Base-by-base conservation (phyloP, 164 flowering plant species). In the Berberis thunbergii region DNA sequence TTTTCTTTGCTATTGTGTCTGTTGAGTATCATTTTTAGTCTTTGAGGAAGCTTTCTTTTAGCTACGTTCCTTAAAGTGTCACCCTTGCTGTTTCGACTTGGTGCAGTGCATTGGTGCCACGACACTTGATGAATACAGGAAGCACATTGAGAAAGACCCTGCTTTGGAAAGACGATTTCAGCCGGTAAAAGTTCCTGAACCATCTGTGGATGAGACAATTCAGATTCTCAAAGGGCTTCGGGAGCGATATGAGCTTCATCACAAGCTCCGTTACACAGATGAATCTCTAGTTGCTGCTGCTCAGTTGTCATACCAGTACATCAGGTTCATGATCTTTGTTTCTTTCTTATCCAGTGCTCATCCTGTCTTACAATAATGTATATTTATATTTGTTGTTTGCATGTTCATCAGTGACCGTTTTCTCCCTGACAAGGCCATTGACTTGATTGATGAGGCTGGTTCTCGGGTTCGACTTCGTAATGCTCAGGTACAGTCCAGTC, bases 391-490 rank as follows among this genome's bases (percentile, higher is more conserved):
- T 52, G 11, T 41, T 65, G 7, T 7, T 4, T 53, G 53, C 53
- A 49, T 43, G 38, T 52, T 2, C 7, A 43, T 50, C 85, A 94
- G 98, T 82, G 97, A 94, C 56, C 97, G 98, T 2, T 94, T 94
- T 71, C 84, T 94, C 61, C 98, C 98, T 53, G 98, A 94, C 64
- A 94, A 94, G 72, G 98, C 98, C 40, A 94, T 94, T 70, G 98
- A 94, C 61, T 83, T 94, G 84, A 70, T 94, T 75, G 98, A 94
- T 73, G 98, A 94, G 79, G 97, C 98, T 73, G 98, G 98, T 74
- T 94, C 98, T 70, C 86, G 97, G 5, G 97, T 91, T 64, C 84
- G 95, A 8, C 89, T 94, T 72, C 95, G 86, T 63, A 96, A 91
- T 78, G 97, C 97, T 59, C 97, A 91, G 91, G 98, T 81, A 77